These are phyloP conservation scores for Clonostachys rhizophaga DNA, from an alignment of 2,329 filamentous ascomycete species.

Conservation along the genomic window DNA sequence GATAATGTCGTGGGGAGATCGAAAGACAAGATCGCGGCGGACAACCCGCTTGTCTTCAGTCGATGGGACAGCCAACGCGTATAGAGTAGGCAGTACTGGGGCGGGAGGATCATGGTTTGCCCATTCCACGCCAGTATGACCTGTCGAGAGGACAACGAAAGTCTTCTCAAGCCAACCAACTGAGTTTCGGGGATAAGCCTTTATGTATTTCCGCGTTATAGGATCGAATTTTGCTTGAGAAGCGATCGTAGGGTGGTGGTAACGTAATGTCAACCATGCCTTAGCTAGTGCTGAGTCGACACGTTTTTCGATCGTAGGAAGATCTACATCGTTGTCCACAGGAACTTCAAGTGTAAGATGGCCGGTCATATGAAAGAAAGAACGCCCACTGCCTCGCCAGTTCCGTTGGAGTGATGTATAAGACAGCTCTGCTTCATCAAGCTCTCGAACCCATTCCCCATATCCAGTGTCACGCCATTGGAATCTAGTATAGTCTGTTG, in stretches of 20 bases:
- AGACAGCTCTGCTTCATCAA: conserved; percentile 34
- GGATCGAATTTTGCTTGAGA: conserved; percentile 13
- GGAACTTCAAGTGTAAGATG: conserved; percentile 19
- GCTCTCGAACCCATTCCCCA: conserved; percentile 22
- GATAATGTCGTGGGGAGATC: conserved; percentile 30
- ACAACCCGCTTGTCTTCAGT: not conserved
- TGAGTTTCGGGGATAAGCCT: conserved; percentile 13
- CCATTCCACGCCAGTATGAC: conserved; percentile 19
- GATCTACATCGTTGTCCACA: not conserved
- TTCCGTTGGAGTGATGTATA: conserved; percentile 27
- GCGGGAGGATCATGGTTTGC: conserved; percentile 26
- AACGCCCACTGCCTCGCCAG: conserved; percentile 27
- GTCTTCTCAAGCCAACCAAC: conserved; percentile 20
- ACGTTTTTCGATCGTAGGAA: not conserved
- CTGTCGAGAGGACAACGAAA: conserved; percentile 13
- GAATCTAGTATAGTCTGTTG: not conserved
- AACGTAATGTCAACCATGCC: conserved; percentile 24
- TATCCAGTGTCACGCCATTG: conserved; percentile 16
- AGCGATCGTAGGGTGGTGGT: conserved; percentile 24
- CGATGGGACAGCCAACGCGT: conserved; percentile 14
- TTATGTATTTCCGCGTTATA: conserved; percentile 12
- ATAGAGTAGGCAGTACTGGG: conserved; percentile 21
- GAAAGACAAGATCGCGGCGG: conserved; percentile 24
- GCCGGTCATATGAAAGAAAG: conserved; percentile 34
- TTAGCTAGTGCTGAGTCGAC: conserved; percentile 20